These are phyloP conservation scores for Dryas octopetala DNA, from an alignment of 306 rosid species.

Conservation along the genomic window DNA sequence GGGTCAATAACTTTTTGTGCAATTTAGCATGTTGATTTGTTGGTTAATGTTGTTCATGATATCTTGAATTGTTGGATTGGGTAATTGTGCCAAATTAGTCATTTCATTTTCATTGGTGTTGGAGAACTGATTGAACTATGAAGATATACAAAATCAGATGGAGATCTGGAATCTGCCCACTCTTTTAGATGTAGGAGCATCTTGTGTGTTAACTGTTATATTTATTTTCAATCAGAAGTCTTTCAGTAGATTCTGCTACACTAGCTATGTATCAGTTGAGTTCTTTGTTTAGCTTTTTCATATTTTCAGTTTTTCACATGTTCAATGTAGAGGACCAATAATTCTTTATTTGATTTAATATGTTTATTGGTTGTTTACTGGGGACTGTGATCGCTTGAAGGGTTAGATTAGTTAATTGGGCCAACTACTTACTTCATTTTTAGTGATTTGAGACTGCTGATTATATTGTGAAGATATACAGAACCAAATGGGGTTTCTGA, in stretches of 20 bases:
- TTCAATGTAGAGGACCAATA: neutral
- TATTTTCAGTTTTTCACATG: conserved; percentile 2
- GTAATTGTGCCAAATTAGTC: neutral
- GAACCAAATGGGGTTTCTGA: neutral
- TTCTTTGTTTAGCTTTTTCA: neutral
- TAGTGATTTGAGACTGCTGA: neutral
- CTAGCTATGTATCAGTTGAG: neutral
- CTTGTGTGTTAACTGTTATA: neutral
- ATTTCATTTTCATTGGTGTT: neutral
- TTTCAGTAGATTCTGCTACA: neutral
- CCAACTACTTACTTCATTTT: neutral
- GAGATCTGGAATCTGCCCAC: neutral
- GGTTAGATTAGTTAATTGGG: neutral
- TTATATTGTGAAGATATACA: neutral
- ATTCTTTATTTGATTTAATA: neutral
- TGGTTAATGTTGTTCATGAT: neutral
- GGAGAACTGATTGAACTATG: neutral
- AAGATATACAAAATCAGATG: neutral
- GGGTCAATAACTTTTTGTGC: neutral
- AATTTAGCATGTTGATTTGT: neutral
- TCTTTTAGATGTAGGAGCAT: neutral
- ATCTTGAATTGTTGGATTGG: conserved; percentile 4
- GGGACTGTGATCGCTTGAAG: neutral
- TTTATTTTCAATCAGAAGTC: neutral
- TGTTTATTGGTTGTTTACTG: neutral